Evolutionary conservation across 148 eudicot species (phyloP).

Genomic region (Fagopyrum esculentum): DNA sequence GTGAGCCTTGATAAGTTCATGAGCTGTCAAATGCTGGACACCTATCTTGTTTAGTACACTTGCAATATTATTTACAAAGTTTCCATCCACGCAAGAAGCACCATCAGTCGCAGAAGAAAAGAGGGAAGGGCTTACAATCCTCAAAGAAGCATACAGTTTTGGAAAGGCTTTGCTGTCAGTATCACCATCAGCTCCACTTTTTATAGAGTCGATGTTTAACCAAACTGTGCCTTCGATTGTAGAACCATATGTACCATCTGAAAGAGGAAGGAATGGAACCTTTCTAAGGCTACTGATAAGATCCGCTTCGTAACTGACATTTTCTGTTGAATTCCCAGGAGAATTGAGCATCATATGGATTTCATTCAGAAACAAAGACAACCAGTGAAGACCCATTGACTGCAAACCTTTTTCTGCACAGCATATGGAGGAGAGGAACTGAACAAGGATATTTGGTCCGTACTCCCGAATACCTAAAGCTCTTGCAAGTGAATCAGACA

Average conservation of each 20-base stretch:
- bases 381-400: conserved; percentile 66
- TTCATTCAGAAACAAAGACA: conserved; percentile 59
- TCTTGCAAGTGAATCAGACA: conserved; percentile 73
- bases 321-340: conserved; percentile 22
- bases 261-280: conserved; percentile 79
- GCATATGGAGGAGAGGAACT: conserved; percentile 57
- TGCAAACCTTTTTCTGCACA: conserved; percentile 42
- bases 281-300: conserved; percentile 38
- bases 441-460: conserved; percentile 67
- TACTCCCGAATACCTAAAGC: conserved; percentile 76
- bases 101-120: conserved; percentile 45
- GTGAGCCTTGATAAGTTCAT: conserved; percentile 73
- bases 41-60: conserved; percentile 70
- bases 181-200: conserved; percentile 32
- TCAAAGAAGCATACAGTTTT: conserved; percentile 51
- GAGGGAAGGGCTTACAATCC: conserved; percentile 62
- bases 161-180: conserved; percentile 48
- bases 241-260: conserved; percentile 69
- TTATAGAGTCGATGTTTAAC: conserved; percentile 49
- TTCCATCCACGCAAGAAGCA: conserved; percentile 16
- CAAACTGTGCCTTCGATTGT: conserved; percentile 69
- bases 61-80: conserved; percentile 36
- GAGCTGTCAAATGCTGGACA: conserved; percentile 70
- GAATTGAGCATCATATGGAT: conserved; percentile 48
- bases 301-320: conserved; percentile 36